Percentiles rank a stretch among this genome's conserved stretches.
Conservation (phyloP, 1,284 basidiomycete species). For the Fistulinella cinereoalba region DNA sequence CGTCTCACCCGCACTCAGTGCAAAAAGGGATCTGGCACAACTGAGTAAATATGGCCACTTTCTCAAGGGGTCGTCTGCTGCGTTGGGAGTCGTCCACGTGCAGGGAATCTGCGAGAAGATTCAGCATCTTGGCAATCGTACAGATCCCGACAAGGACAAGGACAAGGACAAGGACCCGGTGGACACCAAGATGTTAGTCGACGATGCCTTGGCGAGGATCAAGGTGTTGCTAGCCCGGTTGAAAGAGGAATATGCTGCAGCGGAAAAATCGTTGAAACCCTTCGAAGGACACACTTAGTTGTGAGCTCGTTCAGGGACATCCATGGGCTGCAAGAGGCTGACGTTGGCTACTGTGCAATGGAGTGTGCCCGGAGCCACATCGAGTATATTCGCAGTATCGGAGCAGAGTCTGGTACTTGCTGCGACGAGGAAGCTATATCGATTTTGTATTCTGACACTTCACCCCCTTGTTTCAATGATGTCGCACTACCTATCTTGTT, state of each 20-base stretch:
- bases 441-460: constrained; percentile 24
- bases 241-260: constrained; percentile 55
- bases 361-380: constrained; percentile 8
- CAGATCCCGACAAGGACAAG: constrained; percentile 47
- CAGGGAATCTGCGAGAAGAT: constrained; percentile 84
- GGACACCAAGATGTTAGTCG: constrained; percentile 43
- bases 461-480: constrained; percentile 14
- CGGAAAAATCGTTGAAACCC: constrained; percentile 54
- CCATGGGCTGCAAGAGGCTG: constrained; percentile 3
- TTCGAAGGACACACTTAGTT: constrained; percentile 30
- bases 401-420: constrained; percentile 20
- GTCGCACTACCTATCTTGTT: constrained; percentile 14
- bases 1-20: constrained; percentile 40
- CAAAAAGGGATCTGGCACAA: constrained; percentile 54
- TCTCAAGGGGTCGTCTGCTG: constrained; percentile 92
- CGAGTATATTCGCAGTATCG: constrained; percentile 12
- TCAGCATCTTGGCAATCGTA: constrained; percentile 76
- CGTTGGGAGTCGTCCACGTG: constrained; percentile 80
- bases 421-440: constrained; percentile 22
- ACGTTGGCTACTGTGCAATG: constrained; percentile 13
- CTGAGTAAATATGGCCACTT: constrained; percentile 86
- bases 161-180: no score
- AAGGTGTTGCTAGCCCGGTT: constrained; percentile 48
- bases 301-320: constrained; percentile 4
- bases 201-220: constrained; percentile 68